Base-by-base conservation (phyloP, 129 eudicot genomes). In the Pseudognaphalium luteoalbum region DNA sequence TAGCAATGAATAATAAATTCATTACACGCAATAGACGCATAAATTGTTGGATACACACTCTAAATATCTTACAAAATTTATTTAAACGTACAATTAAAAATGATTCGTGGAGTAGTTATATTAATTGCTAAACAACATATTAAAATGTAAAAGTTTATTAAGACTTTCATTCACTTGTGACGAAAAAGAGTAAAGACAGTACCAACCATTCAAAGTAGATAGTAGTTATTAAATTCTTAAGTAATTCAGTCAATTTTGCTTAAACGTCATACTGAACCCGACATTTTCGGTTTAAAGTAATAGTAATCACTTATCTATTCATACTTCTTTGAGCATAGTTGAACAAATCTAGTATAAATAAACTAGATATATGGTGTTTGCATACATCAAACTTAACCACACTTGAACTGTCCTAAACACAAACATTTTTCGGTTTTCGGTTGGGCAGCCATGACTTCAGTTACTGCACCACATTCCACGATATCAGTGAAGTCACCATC, bases 401-500 rank as follows among this genome's bases (percentile, higher is more conserved):
- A 47, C 16, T 0, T 59, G 35, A 15, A 19, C 21, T 34, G 25
- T 15, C 11, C 21, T 12, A 69, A 76, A 22, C 37, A 76, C 80
- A 17, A 22, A 72, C 10, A n/a, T 39, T 17, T 39, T 39, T 39
- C 0, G 3, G 47, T 39, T 39, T 39, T 39, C 47, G 8, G 47
- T 39, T 39, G 22, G 52, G 12, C 32, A 44, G 60, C 66, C 34
- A 83, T 83, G 86, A 77, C 74, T 22, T 68, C 87, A 6, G 58
- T 20, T 17, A 57, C 44, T 37, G 59, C 86, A 4, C 78, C 84
- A 6, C 71, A 74, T 37, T 70, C 59, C 14, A 10, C 75, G 21
- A 71, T 71, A 71, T 52, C 75, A 2, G 66, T 62, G 77, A 72
- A 78, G 72, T 70, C 78, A 2, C 71, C 74, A 7, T n/a, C 66